phyloP scores from a whole-genome alignment of 2,329 filamentous ascomycete species.

The Volutella citrinella region DNA sequence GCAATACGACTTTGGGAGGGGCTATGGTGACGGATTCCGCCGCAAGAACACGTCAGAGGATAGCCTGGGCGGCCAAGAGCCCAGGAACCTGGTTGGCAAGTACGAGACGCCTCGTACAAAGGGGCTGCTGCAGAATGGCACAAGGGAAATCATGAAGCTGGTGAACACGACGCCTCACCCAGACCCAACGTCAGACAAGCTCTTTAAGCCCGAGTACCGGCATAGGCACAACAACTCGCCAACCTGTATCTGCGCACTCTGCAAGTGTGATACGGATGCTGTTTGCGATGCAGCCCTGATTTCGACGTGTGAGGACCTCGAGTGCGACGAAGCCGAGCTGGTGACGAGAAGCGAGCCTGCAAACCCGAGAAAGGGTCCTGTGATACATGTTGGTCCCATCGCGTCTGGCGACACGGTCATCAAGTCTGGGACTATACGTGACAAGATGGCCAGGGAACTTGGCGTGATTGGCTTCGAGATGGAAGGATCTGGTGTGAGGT shows the following conservation, averaged over 20 bases:
- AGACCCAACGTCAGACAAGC: constrained; percentile 23
- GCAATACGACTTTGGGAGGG: constrained; percentile 28
- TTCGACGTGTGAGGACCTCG: constrained; percentile 9
- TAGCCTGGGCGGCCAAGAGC: constrained; percentile 21
- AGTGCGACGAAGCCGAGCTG: constrained; percentile 9
- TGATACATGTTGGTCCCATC: constrained; percentile 35
- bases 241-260: constrained; percentile 5
- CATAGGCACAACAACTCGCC: constrained; percentile 27
- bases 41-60: constrained; percentile 24
- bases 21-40: constrained; percentile 20
- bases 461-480: constrained; percentile 3
- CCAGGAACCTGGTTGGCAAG: constrained; percentile 23
- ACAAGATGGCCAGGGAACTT: neutral
- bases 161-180: constrained; percentile 24
- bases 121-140: neutral
- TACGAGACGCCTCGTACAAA: constrained; percentile 21
- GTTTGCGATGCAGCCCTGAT: constrained; percentile 11
- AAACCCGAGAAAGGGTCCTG: constrained; percentile 3
- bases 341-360: constrained; percentile 25
- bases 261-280: neutral
- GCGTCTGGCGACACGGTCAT: no score
- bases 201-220: constrained; percentile 27
- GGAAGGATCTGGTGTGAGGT: constrained; percentile 3
- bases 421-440: constrained; percentile 24
- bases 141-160: neutral